Evolutionary conservation across 1,139 yeast genomes (phyloP).

Genomic region (Zygoascus hellenicus): DNA sequence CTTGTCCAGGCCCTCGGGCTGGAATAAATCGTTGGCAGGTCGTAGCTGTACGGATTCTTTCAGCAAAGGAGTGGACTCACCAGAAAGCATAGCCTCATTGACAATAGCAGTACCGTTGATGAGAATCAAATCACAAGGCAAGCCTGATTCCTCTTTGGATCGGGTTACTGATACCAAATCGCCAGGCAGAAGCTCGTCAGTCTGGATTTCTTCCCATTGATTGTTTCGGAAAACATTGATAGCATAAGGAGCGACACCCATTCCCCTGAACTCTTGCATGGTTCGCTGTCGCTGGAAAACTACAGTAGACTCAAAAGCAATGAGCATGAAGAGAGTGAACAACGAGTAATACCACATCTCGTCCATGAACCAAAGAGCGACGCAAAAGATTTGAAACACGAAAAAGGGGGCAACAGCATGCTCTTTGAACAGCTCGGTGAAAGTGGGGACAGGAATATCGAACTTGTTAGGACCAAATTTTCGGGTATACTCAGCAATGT

Average conservation of each 20-base stretch:
- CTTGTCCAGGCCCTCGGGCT: conserved; percentile 79
- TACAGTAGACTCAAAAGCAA: conserved; percentile 89
- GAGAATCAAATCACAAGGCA: conserved; percentile 91
- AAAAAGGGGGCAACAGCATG: conserved; percentile 98
- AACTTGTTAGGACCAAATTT: conserved; percentile 79
- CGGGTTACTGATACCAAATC: conserved; percentile 85
- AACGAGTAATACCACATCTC: conserved; percentile 95
- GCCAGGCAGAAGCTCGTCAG: conserved; percentile 81
- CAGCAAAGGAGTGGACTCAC: conserved; percentile 94
- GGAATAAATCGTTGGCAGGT: conserved; percentile 61
- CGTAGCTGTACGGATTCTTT: conserved; percentile 87
- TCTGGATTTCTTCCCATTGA: conserved; percentile 64
- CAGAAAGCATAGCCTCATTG: conserved; percentile 96
- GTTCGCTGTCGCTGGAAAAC: conserved; percentile 91
- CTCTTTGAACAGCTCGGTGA: conserved; percentile 84
- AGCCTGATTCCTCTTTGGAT: conserved; percentile 83
- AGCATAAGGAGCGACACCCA: conserved; percentile 92
- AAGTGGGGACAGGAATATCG: conserved; percentile 93
- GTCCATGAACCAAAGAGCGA: conserved; percentile 93
- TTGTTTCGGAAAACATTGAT: conserved; percentile 66
- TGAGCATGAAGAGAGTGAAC: conserved; percentile 85
- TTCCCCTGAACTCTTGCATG: conserved; percentile 89
- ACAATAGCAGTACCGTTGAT: conserved; percentile 88
- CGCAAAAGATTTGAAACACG: conserved; percentile 93
- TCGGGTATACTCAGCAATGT: conserved; percentile 50